Evolutionary conservation across 768 basidiomycete species (phyloP), one percentile per base, ranked within the genome.

Genomic region (Crassisporium funariophilum): DNA sequence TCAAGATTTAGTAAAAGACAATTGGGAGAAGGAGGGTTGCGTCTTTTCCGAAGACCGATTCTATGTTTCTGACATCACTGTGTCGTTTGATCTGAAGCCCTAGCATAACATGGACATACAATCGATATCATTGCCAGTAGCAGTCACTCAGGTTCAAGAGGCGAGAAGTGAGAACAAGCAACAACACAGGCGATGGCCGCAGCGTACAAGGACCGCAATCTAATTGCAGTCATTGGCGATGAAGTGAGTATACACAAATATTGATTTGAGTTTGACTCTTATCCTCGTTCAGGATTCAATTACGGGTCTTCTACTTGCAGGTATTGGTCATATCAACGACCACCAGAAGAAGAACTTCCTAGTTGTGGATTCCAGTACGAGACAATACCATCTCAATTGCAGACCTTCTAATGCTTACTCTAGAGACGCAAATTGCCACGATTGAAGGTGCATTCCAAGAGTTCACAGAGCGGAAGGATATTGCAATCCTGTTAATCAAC

Each of bases 271-370:
- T n/a, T n/a, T n/a, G n/a, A n/a, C n/a, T n/a, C n/a, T n/a, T n/a
- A n/a, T n/a, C n/a, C n/a, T n/a, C n/a, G n/a, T n/a, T n/a, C 60
- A 99, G 95, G 97, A 99, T 72, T 92, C 95, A 3, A 91, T 98
- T 52, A 98, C 97, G 0, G 97, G 97, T 33, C 78, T 98, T 12
- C 79, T 99, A 33, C 78, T 99, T 38, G 97, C 97, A 5, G 97
- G 97, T 25, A 81, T 98, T 36, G 97, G 97, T 0, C 89, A 99
- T 66, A 77, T 98, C 52, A 85, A 87, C 57, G 83, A 88, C 48
- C 79, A 88, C 35, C 91, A 93, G 73, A 91, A 88, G 78, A 97
- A 97, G 86, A 99, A 98, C 73, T 98, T 99, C 67, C 75, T 98
- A 36, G 83, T 98, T 23, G 97, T 98, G 29, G 95, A 98, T 58